Evolutionary conservation across 805 yeast species (phyloP), one percentile per base, ranked within the genome.

Genomic region (Starmerella lactis-condensi): DNA sequence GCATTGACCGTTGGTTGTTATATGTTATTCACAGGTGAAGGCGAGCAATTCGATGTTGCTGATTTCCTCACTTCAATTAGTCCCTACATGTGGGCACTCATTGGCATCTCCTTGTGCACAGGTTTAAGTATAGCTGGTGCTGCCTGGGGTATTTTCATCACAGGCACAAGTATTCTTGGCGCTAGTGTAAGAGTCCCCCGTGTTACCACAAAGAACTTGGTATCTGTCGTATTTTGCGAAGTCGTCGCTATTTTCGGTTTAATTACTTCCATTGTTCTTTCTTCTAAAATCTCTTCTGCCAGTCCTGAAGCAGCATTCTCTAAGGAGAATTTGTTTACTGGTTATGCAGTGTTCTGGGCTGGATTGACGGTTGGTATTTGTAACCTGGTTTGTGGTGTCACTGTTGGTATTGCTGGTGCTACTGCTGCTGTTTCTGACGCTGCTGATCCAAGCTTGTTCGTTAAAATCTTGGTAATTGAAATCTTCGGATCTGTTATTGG

Each of bases 351-450:
- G 39, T 89, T 89, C 56, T 89, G 98, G 98, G 98, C 95, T 17
- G 98, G 98, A 18, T 51, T 83, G 31, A 89, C 98, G 4, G 98
- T 89, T 30, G 98, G 98, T 24, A 53, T 78, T 20, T 72, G 91
- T 47, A 89, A 89, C 57, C 67, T 89, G 53, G 75, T 89, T 37
- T 89, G 98, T 65, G 98, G 98, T 61, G 63, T 89, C 34, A 85
- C 94, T 3, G 98, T 89, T 29, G 98, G 98, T 40, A 66, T 89
- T 39, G 89, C 98, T 11, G 98, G 98, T 29, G 74, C 96, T 17
- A 89, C 95, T n/a, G 98, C 96, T 22, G 98, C 98, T 24, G 69
- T 89, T 39, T 71, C 92, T 26, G 98, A 89, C 58, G 98, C 98
- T 19, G 95, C 98, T 8, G 95, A 89, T 60, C 72, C 94, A 16